A percentile compares a stretch with the other conserved stretches of the same genome.
Evolutionary conservation across 345 rosid genomes (phyloP).

Genomic region (Euclidium syriacum): DNA sequence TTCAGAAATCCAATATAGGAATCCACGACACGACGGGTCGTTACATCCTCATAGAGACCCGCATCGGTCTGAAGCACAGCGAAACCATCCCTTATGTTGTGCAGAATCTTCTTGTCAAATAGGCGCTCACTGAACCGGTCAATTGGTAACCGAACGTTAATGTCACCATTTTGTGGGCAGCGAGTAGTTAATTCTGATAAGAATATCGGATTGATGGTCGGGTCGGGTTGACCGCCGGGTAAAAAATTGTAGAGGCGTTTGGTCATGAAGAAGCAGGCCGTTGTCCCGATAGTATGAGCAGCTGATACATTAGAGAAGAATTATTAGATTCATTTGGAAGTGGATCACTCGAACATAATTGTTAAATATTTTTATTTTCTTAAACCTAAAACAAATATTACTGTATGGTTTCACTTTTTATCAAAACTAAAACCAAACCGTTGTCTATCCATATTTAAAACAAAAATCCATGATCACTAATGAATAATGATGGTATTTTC

Average conservation of each 20-base stretch:
- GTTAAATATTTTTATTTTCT: background rate
- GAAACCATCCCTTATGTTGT: conserved; percentile 52
- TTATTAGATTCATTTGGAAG: background rate
- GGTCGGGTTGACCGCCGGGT: conserved; percentile 52
- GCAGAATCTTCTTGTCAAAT: conserved; percentile 58
- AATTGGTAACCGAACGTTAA: conserved; percentile 47
- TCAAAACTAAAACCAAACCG: too few species aligned
- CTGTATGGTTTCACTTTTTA: too few species aligned
- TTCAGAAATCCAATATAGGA: conserved; percentile 40
- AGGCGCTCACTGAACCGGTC: conserved; percentile 45
- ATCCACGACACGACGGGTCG: conserved; percentile 42
- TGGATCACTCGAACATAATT: background rate
- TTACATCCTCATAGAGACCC: conserved; percentile 51
- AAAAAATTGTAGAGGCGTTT: conserved; percentile 53
- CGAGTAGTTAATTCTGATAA: conserved; percentile 36
- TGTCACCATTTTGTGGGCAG: conserved; percentile 58
- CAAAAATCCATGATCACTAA: background rate
- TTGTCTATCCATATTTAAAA: too few species aligned
- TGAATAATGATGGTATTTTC: background rate
- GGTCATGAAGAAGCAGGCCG: conserved; percentile 87
- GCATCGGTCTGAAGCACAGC: conserved; percentile 79
- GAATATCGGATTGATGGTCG: conserved; percentile 44
- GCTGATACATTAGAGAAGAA: conserved; percentile 33
- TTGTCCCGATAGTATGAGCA: conserved; percentile 80
- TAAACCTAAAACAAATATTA: background rate